phyloP scores from a whole-genome alignment of 176 grass and related monocot species.

The Carex littledalei region DNA sequence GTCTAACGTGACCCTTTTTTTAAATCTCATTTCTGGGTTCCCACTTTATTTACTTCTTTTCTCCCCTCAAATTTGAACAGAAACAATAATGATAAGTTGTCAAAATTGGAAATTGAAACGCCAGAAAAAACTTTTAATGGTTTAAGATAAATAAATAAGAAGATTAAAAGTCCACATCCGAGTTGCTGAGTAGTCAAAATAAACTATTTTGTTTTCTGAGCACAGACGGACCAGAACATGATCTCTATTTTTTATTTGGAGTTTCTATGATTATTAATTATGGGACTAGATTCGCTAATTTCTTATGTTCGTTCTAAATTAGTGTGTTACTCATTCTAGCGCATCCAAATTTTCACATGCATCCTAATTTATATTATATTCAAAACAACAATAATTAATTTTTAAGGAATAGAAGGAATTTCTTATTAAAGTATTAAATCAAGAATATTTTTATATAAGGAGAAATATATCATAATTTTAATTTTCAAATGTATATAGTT shows the following conservation, averaged over 20 bases:
- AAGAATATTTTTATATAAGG: no score
- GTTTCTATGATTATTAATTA: background rate
- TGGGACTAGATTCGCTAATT: background rate
- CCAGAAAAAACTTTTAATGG: background rate
- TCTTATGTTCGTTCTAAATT: background rate
- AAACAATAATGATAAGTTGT: background rate
- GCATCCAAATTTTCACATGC: no score
- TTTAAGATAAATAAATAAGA: background rate
- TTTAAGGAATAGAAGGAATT: no score
- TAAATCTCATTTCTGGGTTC: background rate
- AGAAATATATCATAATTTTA: no score
- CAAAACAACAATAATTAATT: no score
- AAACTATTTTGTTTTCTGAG: background rate
- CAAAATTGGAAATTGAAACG: background rate
- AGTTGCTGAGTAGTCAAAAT: background rate
- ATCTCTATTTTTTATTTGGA: background rate
- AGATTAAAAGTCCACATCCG: background rate
- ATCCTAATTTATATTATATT: no score
- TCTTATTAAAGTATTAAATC: no score
- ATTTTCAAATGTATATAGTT: no score
- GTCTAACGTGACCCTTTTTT: background rate
- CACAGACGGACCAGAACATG: background rate
- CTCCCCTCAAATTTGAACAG: no score
- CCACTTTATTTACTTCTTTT: background rate
- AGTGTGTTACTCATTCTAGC: background rate